Evolutionary conservation across 768 basidiomycete species (phyloP).

Genomic region (Nidula microcarpa): DNA sequence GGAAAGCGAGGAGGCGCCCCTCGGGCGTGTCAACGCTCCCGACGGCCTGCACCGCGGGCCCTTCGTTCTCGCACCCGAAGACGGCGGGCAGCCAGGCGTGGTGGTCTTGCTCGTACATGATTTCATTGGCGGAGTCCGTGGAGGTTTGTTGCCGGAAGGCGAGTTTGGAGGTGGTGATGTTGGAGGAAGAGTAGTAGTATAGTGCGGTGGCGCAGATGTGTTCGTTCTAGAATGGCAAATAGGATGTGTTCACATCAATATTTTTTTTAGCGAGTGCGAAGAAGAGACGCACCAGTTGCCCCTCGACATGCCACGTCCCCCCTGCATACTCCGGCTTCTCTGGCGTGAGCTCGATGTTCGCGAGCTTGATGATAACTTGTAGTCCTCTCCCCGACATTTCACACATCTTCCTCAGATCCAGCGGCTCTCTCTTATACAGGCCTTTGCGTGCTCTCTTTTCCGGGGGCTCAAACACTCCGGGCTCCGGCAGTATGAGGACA

Average conservation of each 20-base stretch:
- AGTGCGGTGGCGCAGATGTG: constrained; percentile 25
- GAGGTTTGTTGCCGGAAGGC: constrained; percentile 17
- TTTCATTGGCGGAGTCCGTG: not conserved
- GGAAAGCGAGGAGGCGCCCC: constrained; percentile 35
- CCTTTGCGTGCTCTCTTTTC: not conserved
- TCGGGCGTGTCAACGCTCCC: constrained; percentile 29
- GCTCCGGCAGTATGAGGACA: constrained; percentile 1
- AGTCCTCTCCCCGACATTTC: constrained; percentile 8
- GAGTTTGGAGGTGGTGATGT: constrained; percentile 17
- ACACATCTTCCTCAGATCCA: not conserved
- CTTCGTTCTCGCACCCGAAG: constrained; percentile 19
- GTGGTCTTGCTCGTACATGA: constrained; percentile 17
- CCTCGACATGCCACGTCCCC: constrained; percentile 27
- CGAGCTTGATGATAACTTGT: constrained; percentile 22
- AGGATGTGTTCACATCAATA: not conserved
- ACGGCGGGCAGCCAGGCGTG: constrained; percentile 22
- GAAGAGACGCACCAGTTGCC: constrained; percentile 13
- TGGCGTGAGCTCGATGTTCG: constrained; percentile 25
- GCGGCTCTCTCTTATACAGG: not conserved
- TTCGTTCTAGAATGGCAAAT: constrained; percentile 19
- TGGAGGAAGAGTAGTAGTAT: constrained; percentile 23
- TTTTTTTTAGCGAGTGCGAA: too few species aligned
- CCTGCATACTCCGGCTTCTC: constrained; percentile 21
- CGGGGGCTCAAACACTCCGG: not conserved
- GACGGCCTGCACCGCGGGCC: constrained; percentile 19